Percentiles rank a stretch among this genome's conserved stretches.
Evolutionary conservation across 2,329 filamentous ascomycete species (phyloP).

Genomic region (Trichocomaceae sp.): DNA sequence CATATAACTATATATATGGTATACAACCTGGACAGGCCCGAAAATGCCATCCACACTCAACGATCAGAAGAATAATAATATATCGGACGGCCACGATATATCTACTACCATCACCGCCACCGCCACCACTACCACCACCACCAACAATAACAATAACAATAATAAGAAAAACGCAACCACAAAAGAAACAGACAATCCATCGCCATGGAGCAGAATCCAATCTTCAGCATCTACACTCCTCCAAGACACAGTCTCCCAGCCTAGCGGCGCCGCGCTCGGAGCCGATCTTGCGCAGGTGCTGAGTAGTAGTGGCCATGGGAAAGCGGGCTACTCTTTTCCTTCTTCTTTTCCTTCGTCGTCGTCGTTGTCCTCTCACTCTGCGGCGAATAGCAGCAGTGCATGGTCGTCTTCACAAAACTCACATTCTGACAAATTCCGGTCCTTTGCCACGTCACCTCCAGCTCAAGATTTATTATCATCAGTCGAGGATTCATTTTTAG

Average conservation of each 20-base stretch:
- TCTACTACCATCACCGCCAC: not conserved
- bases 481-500: not conserved
- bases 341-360: not conserved
- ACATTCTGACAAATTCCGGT: not conserved
- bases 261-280: conserved; percentile 13
- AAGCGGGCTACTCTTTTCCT: conserved; percentile 16
- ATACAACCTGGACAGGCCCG: not conserved
- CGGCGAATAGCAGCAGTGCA: not conserved
- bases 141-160: not conserved
- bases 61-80: not conserved
- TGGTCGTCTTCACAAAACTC: conserved; percentile 2
- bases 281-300: conserved; percentile 20
- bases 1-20: too few relatives aligned
- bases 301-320: conserved; percentile 17
- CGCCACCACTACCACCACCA: not conserved
- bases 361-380: not conserved
- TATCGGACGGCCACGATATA: not conserved
- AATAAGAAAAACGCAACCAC: conserved; percentile 6
- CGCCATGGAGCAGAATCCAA: conserved; percentile 24
- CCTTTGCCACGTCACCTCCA: not conserved
- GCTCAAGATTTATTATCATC: not conserved
- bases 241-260: conserved; percentile 25
- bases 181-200: conserved; percentile 13
- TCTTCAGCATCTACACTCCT: conserved; percentile 32
- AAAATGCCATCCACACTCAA: not conserved